These are phyloP conservation scores for Populus tomentosa DNA, from an alignment of 441 rosid species.

Conservation along the genomic window DNA sequence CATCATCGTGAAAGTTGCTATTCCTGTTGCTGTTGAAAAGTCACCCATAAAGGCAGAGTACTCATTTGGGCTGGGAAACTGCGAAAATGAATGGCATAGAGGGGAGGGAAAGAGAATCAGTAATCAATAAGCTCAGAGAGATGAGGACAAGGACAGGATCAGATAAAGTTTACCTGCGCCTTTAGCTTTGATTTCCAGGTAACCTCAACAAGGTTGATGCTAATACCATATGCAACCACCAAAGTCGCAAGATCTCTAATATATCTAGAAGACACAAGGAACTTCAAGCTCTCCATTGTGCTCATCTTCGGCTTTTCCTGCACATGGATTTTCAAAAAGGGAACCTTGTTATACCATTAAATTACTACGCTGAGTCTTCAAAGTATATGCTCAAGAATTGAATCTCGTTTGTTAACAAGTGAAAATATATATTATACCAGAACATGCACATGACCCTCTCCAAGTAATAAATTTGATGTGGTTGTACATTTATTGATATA, in stretches of 20 bases:
- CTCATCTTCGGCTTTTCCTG: conserved; percentile 93
- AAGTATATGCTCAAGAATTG: background rate
- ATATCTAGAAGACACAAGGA: conserved; percentile 84
- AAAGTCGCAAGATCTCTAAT: conserved; percentile 91
- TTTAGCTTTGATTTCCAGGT: conserved; percentile 99
- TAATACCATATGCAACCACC: conserved; percentile 97
- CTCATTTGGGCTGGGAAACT: conserved; percentile 97
- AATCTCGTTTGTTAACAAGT: background rate
- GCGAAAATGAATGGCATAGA: background rate
- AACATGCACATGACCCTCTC: background rate
- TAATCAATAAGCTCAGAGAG: background rate
- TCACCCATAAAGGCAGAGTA: conserved; percentile 99
- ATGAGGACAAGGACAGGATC: background rate
- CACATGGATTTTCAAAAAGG: background rate
- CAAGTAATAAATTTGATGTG: background rate
- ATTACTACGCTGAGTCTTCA: background rate
- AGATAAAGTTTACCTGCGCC: conserved; percentile 64
- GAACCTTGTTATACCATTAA: background rate
- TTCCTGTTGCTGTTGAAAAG: conserved; percentile 92
- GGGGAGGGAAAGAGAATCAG: background rate
- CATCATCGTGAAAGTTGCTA: conserved; percentile 95
- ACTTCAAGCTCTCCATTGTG: conserved; percentile 94
- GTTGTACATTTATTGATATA: background rate
- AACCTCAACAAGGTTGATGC: conserved; percentile 95
- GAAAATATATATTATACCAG: background rate